Evolutionary conservation across 257 asterid species (phyloP).

Genomic region (Primulina tabacum): DNA sequence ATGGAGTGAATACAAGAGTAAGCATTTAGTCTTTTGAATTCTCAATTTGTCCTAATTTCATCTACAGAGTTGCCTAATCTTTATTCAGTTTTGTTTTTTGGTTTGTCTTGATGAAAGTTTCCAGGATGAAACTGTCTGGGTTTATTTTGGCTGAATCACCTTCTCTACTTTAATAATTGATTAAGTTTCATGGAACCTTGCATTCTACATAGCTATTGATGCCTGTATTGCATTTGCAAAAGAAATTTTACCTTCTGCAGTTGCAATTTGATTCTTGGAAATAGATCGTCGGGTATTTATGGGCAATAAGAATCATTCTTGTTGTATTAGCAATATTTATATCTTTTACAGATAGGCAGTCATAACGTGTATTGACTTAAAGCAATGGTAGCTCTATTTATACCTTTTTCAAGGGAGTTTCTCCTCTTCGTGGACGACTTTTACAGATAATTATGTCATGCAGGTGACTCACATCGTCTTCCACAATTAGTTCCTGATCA

Average conservation of each 20-base stretch:
- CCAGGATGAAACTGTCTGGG: too few relatives aligned
- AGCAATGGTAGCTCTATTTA: background rate
- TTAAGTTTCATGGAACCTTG: background rate
- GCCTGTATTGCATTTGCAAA: background rate
- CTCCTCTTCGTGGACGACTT: conserved; percentile 4
- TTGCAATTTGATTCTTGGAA: background rate
- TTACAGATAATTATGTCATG: conserved; percentile 22
- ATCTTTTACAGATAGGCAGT: background rate
- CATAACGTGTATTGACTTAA: background rate
- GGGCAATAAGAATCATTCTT: background rate
- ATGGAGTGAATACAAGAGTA: conserved; percentile 92
- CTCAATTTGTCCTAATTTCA: too few relatives aligned
- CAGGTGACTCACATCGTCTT: conserved; percentile 60
- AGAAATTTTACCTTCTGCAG: background rate
- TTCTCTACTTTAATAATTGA: conserved; percentile 1
- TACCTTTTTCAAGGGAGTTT: conserved; percentile 3
- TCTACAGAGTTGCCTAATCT: too few relatives aligned
- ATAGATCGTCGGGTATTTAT: background rate
- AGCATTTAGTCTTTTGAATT: conserved; percentile 20
- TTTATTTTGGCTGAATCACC: too few relatives aligned
- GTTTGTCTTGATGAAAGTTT: too few relatives aligned
- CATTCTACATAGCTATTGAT: background rate
- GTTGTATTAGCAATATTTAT: background rate
- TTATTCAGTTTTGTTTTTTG: too few relatives aligned
- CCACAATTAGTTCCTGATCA: conserved; percentile 79